Conservation (phyloP, 331 rosid species). For the Rosa hybrid region DNA sequence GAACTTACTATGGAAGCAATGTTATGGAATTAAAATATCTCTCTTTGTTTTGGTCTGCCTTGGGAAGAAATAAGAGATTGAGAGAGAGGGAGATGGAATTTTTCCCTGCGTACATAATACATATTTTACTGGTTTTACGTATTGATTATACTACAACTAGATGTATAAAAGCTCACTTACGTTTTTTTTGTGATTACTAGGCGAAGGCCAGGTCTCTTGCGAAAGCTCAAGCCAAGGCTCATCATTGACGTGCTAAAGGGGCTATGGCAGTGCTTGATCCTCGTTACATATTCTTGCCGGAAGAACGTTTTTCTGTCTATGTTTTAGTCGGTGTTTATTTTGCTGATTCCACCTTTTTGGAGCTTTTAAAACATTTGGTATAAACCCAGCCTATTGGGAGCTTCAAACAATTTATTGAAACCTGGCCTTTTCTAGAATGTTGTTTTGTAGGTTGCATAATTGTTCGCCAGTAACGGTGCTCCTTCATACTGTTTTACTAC, state of each 20-base stretch:
- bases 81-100: background rate
- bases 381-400: background rate
- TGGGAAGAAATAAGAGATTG: background rate
- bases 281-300: background rate
- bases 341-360: background rate
- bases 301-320: background rate
- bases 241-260: constrained; percentile 30
- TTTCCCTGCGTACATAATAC: background rate
- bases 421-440: background rate
- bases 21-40: background rate
- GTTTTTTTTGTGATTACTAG: constrained; percentile 19
- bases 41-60: background rate
- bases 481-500: background rate
- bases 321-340: background rate
- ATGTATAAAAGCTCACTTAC: background rate
- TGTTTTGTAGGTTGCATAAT: background rate
- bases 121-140: background rate
- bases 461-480: background rate
- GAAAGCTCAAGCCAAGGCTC: constrained; percentile 39
- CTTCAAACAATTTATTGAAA: background rate
- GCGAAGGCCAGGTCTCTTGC: constrained; percentile 44
- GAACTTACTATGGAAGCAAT: background rate
- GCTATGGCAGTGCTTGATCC: background rate
- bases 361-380: background rate
- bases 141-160: background rate